Conservation (phyloP, 2,329 filamentous ascomycete species). For the Claviceps quebecensis region DNA sequence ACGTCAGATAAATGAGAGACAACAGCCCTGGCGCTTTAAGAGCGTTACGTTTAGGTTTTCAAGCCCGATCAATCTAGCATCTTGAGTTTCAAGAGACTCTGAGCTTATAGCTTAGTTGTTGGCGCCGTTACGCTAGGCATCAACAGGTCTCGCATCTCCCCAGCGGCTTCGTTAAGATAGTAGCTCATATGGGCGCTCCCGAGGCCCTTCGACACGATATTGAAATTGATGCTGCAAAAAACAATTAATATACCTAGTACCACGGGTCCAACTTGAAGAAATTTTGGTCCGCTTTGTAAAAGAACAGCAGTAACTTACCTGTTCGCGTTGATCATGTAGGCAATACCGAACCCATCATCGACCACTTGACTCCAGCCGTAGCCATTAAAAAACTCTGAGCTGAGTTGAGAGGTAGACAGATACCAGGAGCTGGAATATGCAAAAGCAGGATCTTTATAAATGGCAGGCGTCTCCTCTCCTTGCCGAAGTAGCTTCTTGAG, state of each 20-base stretch:
- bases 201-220: conserved; percentile 86
- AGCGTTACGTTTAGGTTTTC: not conserved
- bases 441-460: conserved; percentile 81
- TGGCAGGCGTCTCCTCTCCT: conserved; percentile 64
- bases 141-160: conserved; percentile 78
- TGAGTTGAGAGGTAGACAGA: conserved; percentile 77
- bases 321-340: conserved; percentile 99
- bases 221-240: conserved; percentile 75
- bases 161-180: conserved; percentile 86
- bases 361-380: conserved; percentile 99
- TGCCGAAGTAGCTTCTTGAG: conserved; percentile 78
- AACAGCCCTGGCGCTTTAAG: not conserved
- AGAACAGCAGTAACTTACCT: conserved; percentile 35
- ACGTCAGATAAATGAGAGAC: not conserved
- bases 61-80: not conserved
- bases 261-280: too few relatives aligned
- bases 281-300: not conserved
- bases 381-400: conserved; percentile 95
- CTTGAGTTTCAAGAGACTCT: not conserved
- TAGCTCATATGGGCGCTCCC: conserved; percentile 89
- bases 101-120: conserved; percentile 60
- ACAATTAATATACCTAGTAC: conserved; percentile 3
- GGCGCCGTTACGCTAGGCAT: conserved; percentile 62
- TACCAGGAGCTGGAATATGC: conserved; percentile 79
- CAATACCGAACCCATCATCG: conserved; percentile 89